phyloP scores from a whole-genome alignment of 2,329 filamentous ascomycete species.

The Hypoxylon sp. region DNA sequence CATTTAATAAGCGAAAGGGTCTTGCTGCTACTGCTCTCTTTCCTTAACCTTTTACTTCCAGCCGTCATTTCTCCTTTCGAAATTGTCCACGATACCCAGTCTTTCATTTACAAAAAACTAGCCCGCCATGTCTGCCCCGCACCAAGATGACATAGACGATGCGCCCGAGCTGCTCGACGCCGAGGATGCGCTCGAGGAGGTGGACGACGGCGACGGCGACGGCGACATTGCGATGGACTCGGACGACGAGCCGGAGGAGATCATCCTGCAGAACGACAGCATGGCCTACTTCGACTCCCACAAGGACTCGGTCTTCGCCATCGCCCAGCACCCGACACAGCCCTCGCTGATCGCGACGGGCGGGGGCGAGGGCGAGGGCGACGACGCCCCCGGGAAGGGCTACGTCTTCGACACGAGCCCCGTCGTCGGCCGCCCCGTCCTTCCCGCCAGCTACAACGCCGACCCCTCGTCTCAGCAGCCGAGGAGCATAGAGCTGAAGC shows the following conservation, averaged over 20 bases:
- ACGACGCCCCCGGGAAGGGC: constrained; percentile 77
- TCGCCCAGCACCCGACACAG: constrained; percentile 88
- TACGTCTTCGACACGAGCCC: constrained; percentile 85
- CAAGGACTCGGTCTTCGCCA: constrained; percentile 92
- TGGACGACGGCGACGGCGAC: constrained; percentile 62
- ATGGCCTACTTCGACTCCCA: constrained; percentile 91
- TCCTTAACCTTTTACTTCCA: background rate
- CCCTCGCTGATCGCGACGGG: constrained; percentile 86
- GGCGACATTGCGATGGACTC: constrained; percentile 86
- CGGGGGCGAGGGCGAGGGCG: constrained; percentile 72
- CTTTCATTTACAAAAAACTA: background rate
- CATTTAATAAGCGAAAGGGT: constrained; percentile 4
- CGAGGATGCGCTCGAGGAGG: constrained; percentile 82
- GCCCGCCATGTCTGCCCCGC: constrained; percentile 51
- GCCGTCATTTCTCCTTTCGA: background rate
- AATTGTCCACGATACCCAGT: constrained; percentile 8
- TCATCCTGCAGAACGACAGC: constrained; percentile 90
- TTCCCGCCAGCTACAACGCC: constrained; percentile 80
- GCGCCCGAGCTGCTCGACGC: constrained; percentile 79
- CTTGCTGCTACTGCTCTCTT: background rate
- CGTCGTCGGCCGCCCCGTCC: constrained; percentile 71
- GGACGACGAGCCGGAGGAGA: constrained; percentile 75
- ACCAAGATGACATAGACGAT: constrained; percentile 62
- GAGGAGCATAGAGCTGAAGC: constrained; percentile 68
- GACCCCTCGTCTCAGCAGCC: constrained; percentile 68